Evolutionary conservation across 2,329 filamentous ascomycete species (phyloP).

Genomic region (Curvularia lunata): DNA sequence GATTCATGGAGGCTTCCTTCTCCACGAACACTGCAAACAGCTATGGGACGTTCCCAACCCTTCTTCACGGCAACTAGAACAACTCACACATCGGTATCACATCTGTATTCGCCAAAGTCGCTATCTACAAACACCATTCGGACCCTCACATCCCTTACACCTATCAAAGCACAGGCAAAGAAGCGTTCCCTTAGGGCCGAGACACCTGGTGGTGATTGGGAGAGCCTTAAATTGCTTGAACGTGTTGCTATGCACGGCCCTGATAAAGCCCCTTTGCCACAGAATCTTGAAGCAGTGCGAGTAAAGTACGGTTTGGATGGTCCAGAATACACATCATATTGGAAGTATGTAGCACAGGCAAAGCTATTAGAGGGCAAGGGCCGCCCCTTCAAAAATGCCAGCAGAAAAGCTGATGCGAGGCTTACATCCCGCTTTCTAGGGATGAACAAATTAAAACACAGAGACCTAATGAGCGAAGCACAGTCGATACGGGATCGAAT

Average conservation of each 20-base stretch:
- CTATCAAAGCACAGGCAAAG: too few species aligned
- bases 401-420: neutral
- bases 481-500: neutral
- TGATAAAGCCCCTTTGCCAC: neutral
- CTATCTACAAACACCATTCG: neutral
- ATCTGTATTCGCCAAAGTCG: neutral
- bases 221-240: neutral
- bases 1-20: neutral
- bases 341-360: neutral
- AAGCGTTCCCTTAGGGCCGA: neutral
- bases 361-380: neutral
- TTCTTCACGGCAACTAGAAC: neutral
- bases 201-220: neutral
- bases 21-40: neutral
- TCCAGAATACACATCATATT: neutral
- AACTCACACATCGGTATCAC: neutral
- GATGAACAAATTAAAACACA: neutral
- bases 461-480: neutral
- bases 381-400: neutral
- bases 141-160: slow-evolving; percentile 9
- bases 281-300: neutral
- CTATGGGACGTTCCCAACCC: neutral
- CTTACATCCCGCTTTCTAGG: neutral
- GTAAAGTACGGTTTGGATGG: neutral
- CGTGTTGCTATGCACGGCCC: neutral